Evolutionary conservation across 768 basidiomycete genomes (phyloP), one percentile per base, ranked within the genome.

Genomic region (Pleurotus eryngii): DNA sequence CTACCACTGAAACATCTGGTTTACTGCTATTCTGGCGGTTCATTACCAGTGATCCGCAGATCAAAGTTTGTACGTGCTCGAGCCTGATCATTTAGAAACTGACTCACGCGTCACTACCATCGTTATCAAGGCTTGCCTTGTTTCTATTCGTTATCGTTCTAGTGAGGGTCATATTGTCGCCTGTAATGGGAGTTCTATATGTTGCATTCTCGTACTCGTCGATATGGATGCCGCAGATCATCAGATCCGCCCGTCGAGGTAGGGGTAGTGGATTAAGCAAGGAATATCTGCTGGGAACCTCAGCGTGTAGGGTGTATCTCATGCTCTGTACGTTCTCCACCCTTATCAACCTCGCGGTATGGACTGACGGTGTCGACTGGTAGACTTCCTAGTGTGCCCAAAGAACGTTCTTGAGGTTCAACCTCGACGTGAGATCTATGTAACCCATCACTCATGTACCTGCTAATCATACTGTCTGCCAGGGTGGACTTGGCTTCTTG

Each of bases 151-250:
- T 94, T 57, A 82, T 87, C 11, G 71, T 90, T 57, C 79, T 94
- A 56, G 82, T 93, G 61, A 85, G 89, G 37, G 79, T 93, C 49
- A 84, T 92, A 53, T 64, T 90, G 64, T 83, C 84, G 18, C 82
- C 88, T 1, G 79, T 81, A 0, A 73, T 91, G 45, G 81, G 86
- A 6, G 75, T 90, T 63, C 61, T 87, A 15, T 84, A 89, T 61
- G 79, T 95, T 35, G 81, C 76, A 8, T 67, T 75, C 24, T 80
- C 91, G 56, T 93, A 95, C 69, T 87, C 87, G 5, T 79, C 79
- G 58, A 86, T 95, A 64, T 97, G 94, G 94, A 62, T 88, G 4
- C 87, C 91, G 3, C 94, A 95, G 70, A 92, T 97, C 48, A 75
- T 87, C 54, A 79, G 94, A 20, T 89, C 92, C 14, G 84, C 80